phyloP scores from a whole-genome alignment of 2,329 filamentous ascomycete genomes.

The Metarhizium anisopliae region DNA sequence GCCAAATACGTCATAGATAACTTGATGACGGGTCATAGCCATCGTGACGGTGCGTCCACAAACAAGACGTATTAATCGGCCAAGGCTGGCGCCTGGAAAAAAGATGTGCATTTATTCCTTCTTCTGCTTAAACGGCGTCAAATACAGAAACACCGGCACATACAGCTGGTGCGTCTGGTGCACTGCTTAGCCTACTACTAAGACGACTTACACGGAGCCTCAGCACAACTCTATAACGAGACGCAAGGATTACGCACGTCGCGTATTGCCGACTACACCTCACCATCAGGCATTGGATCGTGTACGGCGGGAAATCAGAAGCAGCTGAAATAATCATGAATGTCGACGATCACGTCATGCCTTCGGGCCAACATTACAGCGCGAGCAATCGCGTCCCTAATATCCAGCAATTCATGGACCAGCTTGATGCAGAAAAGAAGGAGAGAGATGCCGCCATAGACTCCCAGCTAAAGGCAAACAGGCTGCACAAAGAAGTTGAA shows the following conservation, averaged over 20 bases:
- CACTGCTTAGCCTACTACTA: too few species aligned
- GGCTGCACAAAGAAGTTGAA: slow-evolving; percentile 25
- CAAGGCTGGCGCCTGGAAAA: too few species aligned
- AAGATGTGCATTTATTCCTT: too few species aligned
- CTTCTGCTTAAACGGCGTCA: too few species aligned
- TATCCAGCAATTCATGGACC: slow-evolving; percentile 72
- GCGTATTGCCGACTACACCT: not conserved
- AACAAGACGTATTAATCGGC: too few species aligned
- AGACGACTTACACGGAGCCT: too few species aligned
- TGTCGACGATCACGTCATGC: slow-evolving; percentile 29
- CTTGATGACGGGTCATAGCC: not conserved
- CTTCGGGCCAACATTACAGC: slow-evolving; percentile 64
- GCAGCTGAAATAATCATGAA: slow-evolving; percentile 21
- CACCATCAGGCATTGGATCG: not conserved
- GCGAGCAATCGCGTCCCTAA: slow-evolving; percentile 79
- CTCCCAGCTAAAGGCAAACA: slow-evolving; percentile 33
- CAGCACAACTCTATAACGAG: too few species aligned
- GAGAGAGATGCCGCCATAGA: slow-evolving; percentile 66
- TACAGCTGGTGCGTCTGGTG: too few species aligned
- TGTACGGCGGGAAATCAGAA: not conserved
- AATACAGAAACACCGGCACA: too few species aligned
- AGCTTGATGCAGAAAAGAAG: slow-evolving; percentile 71
- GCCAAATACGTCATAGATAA: not conserved
- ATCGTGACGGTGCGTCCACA: too few species aligned
- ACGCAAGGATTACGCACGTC: not conserved